Evolutionary conservation across 2,329 filamentous ascomycete species (phyloP).

Genomic region (Tolypocladium endophyticum): DNA sequence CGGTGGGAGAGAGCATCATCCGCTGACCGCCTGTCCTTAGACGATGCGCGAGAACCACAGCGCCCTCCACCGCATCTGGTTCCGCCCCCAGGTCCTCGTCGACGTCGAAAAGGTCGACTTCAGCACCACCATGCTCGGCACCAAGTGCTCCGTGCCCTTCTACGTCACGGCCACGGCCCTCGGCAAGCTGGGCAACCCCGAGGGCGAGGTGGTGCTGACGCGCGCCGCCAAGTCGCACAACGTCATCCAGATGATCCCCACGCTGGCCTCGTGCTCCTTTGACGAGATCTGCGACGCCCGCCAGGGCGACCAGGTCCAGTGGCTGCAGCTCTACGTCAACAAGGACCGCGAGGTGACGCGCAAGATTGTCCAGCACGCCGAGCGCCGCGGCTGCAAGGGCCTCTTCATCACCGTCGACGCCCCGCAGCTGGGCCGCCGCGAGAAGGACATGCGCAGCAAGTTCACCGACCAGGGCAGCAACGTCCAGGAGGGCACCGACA

Average conservation of each 20-base stretch:
- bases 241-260: conserved; percentile 97
- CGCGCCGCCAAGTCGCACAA: conserved; percentile 75
- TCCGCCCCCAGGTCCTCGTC: conserved; percentile 78
- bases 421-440: conserved; percentile 83
- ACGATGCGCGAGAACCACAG: conserved; percentile 92
- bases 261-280: conserved; percentile 90
- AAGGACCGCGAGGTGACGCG: conserved; percentile 86
- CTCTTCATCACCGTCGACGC: conserved; percentile 98
- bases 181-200: conserved; percentile 86
- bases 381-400: conserved; percentile 82
- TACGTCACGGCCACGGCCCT: conserved; percentile 95
- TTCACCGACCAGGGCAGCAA: conserved; percentile 74
- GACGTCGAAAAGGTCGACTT: conserved; percentile 83
- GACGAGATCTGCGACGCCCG: conserved; percentile 91
- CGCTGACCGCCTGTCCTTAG: conserved; percentile 27
- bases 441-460: conserved; percentile 97
- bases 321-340: conserved; percentile 97
- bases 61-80: conserved; percentile 96
- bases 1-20: not conserved
- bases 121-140: conserved; percentile 87
- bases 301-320: conserved; percentile 73
- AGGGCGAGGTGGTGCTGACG: conserved; percentile 89
- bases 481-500: conserved; percentile 65
- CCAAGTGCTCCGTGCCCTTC: conserved; percentile 75
- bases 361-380: conserved; percentile 83